These are phyloP conservation scores for Acmispon strigosus DNA, from an alignment of 306 rosid genomes.

Conservation along the genomic window DNA sequence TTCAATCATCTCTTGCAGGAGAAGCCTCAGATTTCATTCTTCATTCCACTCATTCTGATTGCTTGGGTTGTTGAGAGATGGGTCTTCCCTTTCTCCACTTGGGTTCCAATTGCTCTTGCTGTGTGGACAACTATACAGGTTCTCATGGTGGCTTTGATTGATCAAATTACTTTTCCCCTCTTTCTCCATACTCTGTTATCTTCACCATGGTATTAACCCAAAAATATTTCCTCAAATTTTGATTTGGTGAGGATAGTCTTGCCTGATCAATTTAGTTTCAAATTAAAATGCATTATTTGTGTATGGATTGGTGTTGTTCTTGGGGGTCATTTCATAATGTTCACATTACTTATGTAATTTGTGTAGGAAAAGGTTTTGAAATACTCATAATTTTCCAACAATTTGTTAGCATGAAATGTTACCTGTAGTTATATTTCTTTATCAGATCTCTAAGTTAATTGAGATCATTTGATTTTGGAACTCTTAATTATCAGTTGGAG, in stretches of 20 bases:
- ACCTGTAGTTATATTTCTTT: background rate
- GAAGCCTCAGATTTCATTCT: conserved; percentile 49
- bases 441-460: background rate
- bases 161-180: background rate
- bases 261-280: background rate
- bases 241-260: background rate
- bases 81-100: conserved; percentile 74
- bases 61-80: conserved; percentile 85
- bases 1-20: conserved; percentile 39
- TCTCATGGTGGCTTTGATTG: background rate
- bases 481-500: background rate
- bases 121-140: conserved; percentile 93
- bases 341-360: background rate
- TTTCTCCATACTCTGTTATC: background rate
- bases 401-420: background rate
- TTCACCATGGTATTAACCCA: background rate
- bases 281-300: background rate
- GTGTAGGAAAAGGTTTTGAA: too few species aligned
- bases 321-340: background rate
- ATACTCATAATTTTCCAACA: too few species aligned
- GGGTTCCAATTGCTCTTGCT: conserved; percentile 75
- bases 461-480: background rate
- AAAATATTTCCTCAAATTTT: background rate
- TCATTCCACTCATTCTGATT: conserved; percentile 58
- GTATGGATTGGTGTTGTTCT: background rate